Percentiles rank a stretch among this genome's conserved stretches.
phyloP scores from a whole-genome alignment of 2,329 filamentous ascomycete genomes.

The Dactylellina cionopaga region DNA sequence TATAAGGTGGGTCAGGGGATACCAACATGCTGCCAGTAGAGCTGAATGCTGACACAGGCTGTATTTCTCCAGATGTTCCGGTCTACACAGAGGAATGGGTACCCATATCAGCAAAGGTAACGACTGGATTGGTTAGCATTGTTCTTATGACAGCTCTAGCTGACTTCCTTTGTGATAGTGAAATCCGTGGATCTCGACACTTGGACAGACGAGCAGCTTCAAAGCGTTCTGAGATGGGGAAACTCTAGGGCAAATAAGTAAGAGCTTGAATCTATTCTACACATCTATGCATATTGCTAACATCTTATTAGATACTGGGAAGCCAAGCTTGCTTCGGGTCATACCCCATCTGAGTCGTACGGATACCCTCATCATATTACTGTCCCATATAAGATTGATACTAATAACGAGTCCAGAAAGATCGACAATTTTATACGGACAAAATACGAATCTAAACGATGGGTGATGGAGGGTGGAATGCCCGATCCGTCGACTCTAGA shows the following conservation, averaged over 20 bases:
- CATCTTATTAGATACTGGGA: conserved; percentile 79
- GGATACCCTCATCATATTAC: conserved; percentile 55
- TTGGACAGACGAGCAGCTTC: conserved; percentile 97
- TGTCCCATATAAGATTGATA: not conserved
- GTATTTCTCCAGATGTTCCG: conserved; percentile 73
- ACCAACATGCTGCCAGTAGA: not conserved
- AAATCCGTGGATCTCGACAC: conserved; percentile 98
- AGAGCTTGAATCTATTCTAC: conserved; percentile 55
- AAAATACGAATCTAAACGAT: conserved; percentile 98
- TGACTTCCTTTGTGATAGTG: conserved; percentile 65
- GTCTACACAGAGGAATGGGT: conserved; percentile 98
- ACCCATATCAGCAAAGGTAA: conserved; percentile 87
- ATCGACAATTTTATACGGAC: conserved; percentile 99
- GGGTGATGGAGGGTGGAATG: conserved; percentile 97
- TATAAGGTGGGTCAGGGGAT: conserved; percentile 70
- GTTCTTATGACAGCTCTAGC: not conserved
- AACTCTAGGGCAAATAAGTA: conserved; percentile 95
- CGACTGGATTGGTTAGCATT: no score
- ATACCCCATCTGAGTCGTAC: conserved; percentile 87
- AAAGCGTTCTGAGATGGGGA: conserved; percentile 93
- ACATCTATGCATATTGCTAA: conserved; percentile 55
- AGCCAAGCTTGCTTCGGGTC: conserved; percentile 86
- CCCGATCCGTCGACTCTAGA: conserved; percentile 91
- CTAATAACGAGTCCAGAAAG: conserved; percentile 67
- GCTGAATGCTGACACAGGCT: conserved; percentile 10